These are phyloP conservation scores for Cladophialophora bantiana DNA, from an alignment of 2,329 filamentous ascomycete species.

Conservation along the genomic window DNA sequence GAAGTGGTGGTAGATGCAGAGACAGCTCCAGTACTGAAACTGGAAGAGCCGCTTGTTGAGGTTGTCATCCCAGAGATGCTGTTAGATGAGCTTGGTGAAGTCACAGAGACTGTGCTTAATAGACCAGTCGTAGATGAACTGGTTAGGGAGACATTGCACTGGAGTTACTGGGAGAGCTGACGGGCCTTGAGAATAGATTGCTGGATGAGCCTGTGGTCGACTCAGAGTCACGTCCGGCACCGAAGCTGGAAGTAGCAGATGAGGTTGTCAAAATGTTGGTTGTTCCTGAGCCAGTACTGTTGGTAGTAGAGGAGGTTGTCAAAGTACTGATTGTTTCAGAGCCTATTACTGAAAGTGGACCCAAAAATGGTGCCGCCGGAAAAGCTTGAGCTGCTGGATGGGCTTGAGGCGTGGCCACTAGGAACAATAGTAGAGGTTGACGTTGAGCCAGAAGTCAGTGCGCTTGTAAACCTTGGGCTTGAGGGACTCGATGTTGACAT, in stretches of 20 bases:
- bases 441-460: neutral
- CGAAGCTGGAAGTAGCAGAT: neutral
- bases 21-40: neutral
- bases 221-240: neutral
- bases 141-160: neutral
- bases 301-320: neutral
- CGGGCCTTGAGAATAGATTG: neutral
- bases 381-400: slow-evolving; percentile 3
- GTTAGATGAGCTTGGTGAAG: neutral
- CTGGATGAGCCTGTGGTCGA: slow-evolving; percentile 6
- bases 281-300: neutral
- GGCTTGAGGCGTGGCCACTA: slow-evolving; percentile 5
- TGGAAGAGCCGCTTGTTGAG: neutral
- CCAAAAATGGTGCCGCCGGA: neutral
- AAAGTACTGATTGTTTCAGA: neutral
- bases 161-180: neutral
- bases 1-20: slow-evolving; percentile 9
- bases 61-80: neutral
- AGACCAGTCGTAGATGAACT: neutral
- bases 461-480: neutral
- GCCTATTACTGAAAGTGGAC: neutral
- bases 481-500: slow-evolving; percentile 1
- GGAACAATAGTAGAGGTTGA: slow-evolving; percentile 4
- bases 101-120: neutral
- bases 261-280: neutral